A percentile compares a stretch with the other conserved stretches of the same genome.
These are phyloP conservation scores for Talaromyces sp. DNA, from an alignment of 2,329 filamentous ascomycete species.

Conservation along the genomic window DNA sequence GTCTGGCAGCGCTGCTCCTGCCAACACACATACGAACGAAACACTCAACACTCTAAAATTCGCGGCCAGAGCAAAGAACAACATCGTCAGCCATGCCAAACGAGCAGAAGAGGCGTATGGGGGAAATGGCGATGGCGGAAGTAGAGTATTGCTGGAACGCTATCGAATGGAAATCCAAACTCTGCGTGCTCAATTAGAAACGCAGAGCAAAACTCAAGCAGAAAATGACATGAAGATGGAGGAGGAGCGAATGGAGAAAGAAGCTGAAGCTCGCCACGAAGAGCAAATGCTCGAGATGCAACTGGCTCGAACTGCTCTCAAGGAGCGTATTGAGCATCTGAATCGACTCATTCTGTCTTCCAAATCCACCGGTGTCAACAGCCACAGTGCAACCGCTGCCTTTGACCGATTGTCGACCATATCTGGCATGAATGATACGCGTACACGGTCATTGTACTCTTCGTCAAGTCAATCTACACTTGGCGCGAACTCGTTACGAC, in stretches of 20 bases:
- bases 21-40: slow-evolving; percentile 74
- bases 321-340: slow-evolving; percentile 94
- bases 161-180: slow-evolving; percentile 92
- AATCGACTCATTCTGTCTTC: slow-evolving; percentile 94
- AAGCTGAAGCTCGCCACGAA: slow-evolving; percentile 82
- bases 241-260: slow-evolving; percentile 72
- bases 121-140: slow-evolving; percentile 74
- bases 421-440: slow-evolving; percentile 45
- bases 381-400: slow-evolving; percentile 65
- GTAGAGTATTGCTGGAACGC: slow-evolving; percentile 80
- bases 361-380: slow-evolving; percentile 91
- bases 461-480: slow-evolving; percentile 64
- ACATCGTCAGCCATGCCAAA: slow-evolving; percentile 94
- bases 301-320: slow-evolving; percentile 86
- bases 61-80: slow-evolving; percentile 94
- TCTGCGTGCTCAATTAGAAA: slow-evolving; percentile 73
- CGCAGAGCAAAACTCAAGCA: slow-evolving; percentile 66
- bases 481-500: slow-evolving; percentile 53
- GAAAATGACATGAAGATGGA: slow-evolving; percentile 61
- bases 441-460: slow-evolving; percentile 59
- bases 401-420: slow-evolving; percentile 62
- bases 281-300: slow-evolving; percentile 99
- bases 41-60: slow-evolving; percentile 97
- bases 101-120: slow-evolving; percentile 84
- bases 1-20: slow-evolving; percentile 64